A percentile compares a stretch with the other conserved stretches of the same genome.
phyloP scores from a whole-genome alignment of 192 early-diverging fungal species.

The Coemansia sp. region DNA sequence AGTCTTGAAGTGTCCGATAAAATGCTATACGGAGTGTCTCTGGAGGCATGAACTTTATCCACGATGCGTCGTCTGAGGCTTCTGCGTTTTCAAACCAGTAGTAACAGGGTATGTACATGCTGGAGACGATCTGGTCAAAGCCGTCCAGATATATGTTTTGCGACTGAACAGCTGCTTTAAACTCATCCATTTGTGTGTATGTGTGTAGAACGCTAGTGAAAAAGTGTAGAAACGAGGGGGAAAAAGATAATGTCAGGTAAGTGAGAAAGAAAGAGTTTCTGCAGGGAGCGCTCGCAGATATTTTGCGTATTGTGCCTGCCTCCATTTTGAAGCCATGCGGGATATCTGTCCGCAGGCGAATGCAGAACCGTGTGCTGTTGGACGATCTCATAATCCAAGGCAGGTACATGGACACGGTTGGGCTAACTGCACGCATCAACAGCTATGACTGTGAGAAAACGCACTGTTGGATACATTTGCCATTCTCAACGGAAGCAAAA shows the following conservation, averaged over 20 bases:
- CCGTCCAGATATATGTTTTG: conserved; percentile 5
- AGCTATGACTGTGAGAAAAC: too few relatives aligned
- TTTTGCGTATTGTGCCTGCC: neutral
- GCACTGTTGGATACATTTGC: too few relatives aligned
- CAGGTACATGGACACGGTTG: too few relatives aligned
- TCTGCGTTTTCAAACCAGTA: conserved; percentile 18
- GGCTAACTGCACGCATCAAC: too few relatives aligned
- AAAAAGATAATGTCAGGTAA: neutral
- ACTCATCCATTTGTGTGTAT: conserved; percentile 5
- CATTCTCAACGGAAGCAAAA: too few relatives aligned
- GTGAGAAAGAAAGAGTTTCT: neutral
- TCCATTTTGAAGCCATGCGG: neutral
- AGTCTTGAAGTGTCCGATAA: conserved; percentile 10
- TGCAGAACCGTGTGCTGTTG: neutral
- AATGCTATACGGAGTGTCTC: conserved; percentile 10
- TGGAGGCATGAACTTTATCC: conserved; percentile 21
- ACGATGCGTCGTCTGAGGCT: neutral
- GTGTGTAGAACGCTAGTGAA: neutral
- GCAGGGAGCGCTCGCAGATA: neutral
- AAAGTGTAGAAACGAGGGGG: neutral
- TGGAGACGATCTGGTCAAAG: conserved; percentile 13
- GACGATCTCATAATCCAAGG: neutral
- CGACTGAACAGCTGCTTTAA: neutral
- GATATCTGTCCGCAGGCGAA: neutral
- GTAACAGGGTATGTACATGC: conserved; percentile 11